Evolutionary conservation across 2,329 filamentous ascomycete species (phyloP), one percentile per base, ranked within the genome.

Genomic region (Plectosphaerella cucumerina): DNA sequence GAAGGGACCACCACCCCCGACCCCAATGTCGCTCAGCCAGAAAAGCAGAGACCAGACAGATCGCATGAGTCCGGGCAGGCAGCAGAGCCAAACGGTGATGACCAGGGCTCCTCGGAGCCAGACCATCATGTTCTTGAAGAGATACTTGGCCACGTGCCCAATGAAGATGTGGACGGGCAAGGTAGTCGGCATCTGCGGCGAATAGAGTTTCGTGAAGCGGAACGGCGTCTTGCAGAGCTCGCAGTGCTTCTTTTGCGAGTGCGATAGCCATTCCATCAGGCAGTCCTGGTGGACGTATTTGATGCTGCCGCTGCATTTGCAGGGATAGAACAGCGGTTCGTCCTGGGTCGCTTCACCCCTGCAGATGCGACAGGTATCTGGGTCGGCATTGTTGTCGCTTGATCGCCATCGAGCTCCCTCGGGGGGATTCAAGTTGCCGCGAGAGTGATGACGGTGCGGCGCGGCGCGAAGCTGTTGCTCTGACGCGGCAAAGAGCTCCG

Each of bases 241-340:
- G 77, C 95, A 99, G 75, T 99, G 89, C 70, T 97, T 97, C 81
- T 99, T 99, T 68, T 99, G 92, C 2, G 94, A 97, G 70, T 99
- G 95, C 47, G 91, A 93, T 20, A 99, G 78, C 94, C 94, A 99
- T 71, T 97, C 92, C 87, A 99, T 96, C 70, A 99, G 74, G 68
- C 94, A 99, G 67, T 95, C 89, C 70, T 99, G 94, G 68, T 99
- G 94, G 55, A 99, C 94, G 64, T 88, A 96, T 74, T 96, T 97
- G 74, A 99, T 99, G 72, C 93, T 97, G 51, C 94, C 94, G 65
- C 90, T 97, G 75, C 94, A 99, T 76, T 97, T 97, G 85, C 94
- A 99, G 6, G 94, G 94, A 65, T 95, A 94, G 75, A 96, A 99
- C 37, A 99, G 80, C 53, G 90, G 91, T 65, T 97, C 94, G 4